Percentiles rank a stretch among this genome's conserved stretches.
Conservation (phyloP, 192 early-diverging fungal genomes). For the Backusella parvicylindrica region DNA sequence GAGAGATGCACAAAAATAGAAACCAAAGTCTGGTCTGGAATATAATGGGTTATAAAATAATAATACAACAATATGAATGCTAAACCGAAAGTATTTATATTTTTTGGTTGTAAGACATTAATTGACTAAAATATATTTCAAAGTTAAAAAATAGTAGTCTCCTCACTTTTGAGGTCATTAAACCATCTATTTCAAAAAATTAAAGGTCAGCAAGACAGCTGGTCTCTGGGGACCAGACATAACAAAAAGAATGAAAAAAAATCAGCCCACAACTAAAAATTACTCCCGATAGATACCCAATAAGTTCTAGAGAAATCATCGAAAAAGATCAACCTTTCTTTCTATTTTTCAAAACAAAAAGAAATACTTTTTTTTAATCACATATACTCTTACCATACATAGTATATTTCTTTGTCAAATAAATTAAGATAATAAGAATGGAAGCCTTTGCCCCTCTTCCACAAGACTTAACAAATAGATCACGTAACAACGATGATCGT, state of each 20-base stretch:
- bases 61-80: neutral
- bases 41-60: neutral
- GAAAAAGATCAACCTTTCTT: neutral
- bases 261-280: conserved; percentile 10
- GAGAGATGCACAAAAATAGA: neutral
- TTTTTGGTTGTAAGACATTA: neutral
- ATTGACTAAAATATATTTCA: neutral
- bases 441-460: neutral
- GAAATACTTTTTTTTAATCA: neutral
- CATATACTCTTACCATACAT: neutral
- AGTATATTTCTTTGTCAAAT: neutral
- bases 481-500: neutral
- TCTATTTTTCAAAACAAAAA: conserved; percentile 3
- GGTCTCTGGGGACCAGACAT: neutral
- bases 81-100: neutral
- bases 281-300: conserved; percentile 1
- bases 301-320: neutral
- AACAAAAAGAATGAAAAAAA: conserved; percentile 7
- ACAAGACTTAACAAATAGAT: neutral
- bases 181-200: neutral
- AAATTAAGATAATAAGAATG: neutral
- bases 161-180: neutral
- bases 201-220: neutral
- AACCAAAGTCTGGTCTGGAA: neutral
- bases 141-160: neutral